A percentile compares a stretch with the other conserved stretches of the same genome.
Conservation (phyloP, 1,284 basidiomycete genomes). For the Ganoderma leucocontextum region DNA sequence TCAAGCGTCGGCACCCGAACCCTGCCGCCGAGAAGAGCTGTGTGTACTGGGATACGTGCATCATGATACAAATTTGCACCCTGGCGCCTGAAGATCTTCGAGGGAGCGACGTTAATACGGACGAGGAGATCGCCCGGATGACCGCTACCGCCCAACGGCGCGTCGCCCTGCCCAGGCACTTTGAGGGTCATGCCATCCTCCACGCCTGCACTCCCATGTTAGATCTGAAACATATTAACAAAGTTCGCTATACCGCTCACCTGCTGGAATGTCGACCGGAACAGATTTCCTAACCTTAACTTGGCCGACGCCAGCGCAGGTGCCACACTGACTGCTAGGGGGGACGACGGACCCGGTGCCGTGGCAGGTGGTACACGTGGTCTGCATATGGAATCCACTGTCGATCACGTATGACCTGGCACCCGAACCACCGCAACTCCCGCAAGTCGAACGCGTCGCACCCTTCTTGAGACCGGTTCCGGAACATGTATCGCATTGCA, state of each 20-base stretch:
- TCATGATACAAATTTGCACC: conserved; percentile 93
- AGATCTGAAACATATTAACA: conserved; percentile 22
- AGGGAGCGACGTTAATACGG: conserved; percentile 85
- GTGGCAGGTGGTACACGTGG: conserved; percentile 86
- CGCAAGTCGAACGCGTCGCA: conserved; percentile 85
- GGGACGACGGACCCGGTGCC: conserved; percentile 89
- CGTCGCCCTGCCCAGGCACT: conserved; percentile 87
- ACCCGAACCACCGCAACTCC: conserved; percentile 87
- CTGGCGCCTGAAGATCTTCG: conserved; percentile 90
- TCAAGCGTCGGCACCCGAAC: conserved; percentile 96
- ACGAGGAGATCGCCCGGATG: conserved; percentile 88
- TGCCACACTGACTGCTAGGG: conserved; percentile 79
- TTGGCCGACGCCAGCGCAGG: conserved; percentile 90
- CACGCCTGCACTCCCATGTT: conserved; percentile 64
- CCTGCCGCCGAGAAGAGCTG: conserved; percentile 90
- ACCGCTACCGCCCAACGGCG: conserved; percentile 82
- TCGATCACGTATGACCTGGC: conserved; percentile 92
- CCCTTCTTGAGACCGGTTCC: conserved; percentile 91
- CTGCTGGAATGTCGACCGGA: conserved; percentile 87
- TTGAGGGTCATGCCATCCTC: conserved; percentile 97
- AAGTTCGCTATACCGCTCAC: conserved; percentile 51
- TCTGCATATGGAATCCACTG: conserved; percentile 97
- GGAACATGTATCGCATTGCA: conserved; percentile 86
- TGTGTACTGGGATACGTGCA: conserved; percentile 91
- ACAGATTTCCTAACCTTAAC: conserved; percentile 84